Conservation (phyloP, 805 yeast genomes). For the Lipomyces chichibuensis region DNA sequence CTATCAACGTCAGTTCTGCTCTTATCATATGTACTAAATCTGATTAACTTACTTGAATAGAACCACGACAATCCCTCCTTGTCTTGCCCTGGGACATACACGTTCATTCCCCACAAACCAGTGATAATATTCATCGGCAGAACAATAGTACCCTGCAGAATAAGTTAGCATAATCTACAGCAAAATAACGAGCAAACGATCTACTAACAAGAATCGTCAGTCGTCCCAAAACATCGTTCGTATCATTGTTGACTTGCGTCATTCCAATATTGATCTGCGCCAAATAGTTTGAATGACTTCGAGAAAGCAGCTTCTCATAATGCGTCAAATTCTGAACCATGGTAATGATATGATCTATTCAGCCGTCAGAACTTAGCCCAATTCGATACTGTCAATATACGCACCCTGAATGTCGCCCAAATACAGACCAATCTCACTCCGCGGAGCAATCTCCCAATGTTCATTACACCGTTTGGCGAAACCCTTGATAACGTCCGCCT, state of each 20-base stretch:
- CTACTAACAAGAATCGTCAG: constrained; percentile 57
- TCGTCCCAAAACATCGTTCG: constrained; percentile 93
- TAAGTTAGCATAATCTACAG: background rate
- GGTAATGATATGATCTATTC: constrained; percentile 85
- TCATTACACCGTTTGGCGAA: constrained; percentile 90
- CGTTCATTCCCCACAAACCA: constrained; percentile 99
- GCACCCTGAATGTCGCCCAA: constrained; percentile 83
- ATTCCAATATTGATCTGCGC: constrained; percentile 97
- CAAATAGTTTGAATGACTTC: constrained; percentile 93
- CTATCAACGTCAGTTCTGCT: background rate
- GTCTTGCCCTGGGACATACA: constrained; percentile 90
- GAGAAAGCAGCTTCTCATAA: constrained; percentile 87
- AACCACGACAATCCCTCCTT: constrained; percentile 66
- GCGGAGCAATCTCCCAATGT: constrained; percentile 76
- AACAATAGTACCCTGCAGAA: constrained; percentile 80
- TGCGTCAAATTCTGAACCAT: constrained; percentile 96
- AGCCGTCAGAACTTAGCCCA: background rate
- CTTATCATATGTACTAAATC: background rate
- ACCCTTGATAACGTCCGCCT: constrained; percentile 97
- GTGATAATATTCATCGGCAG: constrained; percentile 94
- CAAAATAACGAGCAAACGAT: background rate
- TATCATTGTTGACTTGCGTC: constrained; percentile 95
- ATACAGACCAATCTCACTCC: constrained; percentile 89
- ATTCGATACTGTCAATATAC: background rate
- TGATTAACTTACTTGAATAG: constrained; percentile 37